phyloP scores from a whole-genome alignment of 176 grass and related monocot species.

The Avena insularis region DNA sequence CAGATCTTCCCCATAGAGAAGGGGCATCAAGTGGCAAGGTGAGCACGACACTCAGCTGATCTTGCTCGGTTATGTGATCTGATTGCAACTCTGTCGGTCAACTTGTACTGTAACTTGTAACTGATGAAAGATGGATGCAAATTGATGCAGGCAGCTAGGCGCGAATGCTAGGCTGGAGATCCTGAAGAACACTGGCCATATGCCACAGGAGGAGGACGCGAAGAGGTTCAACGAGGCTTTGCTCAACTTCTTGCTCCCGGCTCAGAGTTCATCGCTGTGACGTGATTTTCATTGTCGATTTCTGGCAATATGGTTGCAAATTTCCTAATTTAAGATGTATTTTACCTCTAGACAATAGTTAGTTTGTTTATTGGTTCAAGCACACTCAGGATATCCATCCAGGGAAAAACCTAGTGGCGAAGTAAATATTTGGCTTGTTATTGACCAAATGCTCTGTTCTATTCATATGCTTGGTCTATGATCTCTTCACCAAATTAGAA shows the following conservation, averaged over 20 bases:
- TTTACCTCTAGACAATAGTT: not conserved
- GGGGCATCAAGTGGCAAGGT: conserved; percentile 64
- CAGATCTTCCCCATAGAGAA: conserved; percentile 82
- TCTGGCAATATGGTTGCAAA: not conserved
- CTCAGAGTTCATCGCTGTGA: conserved; percentile 47
- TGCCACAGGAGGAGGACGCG: conserved; percentile 76
- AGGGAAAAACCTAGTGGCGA: not conserved
- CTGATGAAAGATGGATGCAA: conserved; percentile 14
- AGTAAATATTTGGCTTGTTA: not conserved
- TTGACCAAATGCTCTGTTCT: not conserved
- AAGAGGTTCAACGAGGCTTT: conserved; percentile 68
- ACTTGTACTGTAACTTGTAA: conserved; percentile 20
- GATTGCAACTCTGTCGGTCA: not conserved
- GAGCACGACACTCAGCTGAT: not conserved
- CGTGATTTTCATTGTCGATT: not conserved
- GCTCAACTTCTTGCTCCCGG: conserved; percentile 61
- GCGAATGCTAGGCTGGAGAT: conserved; percentile 68
- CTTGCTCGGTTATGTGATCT: not conserved
- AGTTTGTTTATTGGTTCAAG: not conserved
- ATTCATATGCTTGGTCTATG: not conserved
- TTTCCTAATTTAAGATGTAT: conserved; percentile 6
- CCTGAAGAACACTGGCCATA: conserved; percentile 69
- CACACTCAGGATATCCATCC: not conserved
- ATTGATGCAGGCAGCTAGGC: conserved; percentile 63
- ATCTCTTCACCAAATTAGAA: not conserved